Conservation (phyloP, 805 yeast genomes). For the Candida bentonensis region DNA sequence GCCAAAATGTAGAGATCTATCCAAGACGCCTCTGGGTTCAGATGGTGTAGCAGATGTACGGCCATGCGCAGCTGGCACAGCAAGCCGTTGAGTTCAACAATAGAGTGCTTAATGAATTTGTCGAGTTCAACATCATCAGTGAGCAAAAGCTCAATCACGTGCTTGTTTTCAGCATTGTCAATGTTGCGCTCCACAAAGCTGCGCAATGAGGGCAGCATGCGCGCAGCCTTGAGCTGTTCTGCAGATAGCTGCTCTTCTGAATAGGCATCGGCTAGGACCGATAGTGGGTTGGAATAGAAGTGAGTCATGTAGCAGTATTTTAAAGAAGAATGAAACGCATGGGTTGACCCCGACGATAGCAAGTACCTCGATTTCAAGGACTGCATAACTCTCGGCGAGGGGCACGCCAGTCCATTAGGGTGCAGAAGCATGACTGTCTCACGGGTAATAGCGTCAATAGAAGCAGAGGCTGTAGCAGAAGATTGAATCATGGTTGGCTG, state of each 20-base stretch:
- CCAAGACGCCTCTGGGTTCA: not conserved
- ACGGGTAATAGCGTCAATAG: slow-evolving; percentile 5
- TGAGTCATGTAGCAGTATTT: slow-evolving; percentile 22
- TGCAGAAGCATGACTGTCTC: slow-evolving; percentile 5
- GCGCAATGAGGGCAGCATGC: slow-evolving; percentile 25
- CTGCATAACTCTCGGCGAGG: not conserved
- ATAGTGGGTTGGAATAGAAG: slow-evolving; percentile 24
- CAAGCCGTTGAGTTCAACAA: not conserved
- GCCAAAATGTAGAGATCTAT: not conserved
- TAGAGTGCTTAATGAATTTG: not conserved
- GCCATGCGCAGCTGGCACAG: not conserved
- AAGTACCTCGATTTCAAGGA: slow-evolving; percentile 3
- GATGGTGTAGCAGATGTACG: not conserved
- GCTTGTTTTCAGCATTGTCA: slow-evolving; percentile 4
- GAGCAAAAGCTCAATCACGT: slow-evolving; percentile 5
- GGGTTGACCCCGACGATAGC: slow-evolving; percentile 4
- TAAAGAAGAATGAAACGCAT: slow-evolving; percentile 14
- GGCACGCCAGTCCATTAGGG: slow-evolving; percentile 2
- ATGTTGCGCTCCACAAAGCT: slow-evolving; percentile 10
- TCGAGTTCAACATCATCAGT: slow-evolving; percentile 6
- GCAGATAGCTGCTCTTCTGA: slow-evolving; percentile 5
- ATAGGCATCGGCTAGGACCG: slow-evolving; percentile 8
- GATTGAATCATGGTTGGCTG: slow-evolving; percentile 5
- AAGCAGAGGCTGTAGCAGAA: slow-evolving; percentile 5
- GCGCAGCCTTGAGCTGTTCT: slow-evolving; percentile 15